phyloP scores from a whole-genome alignment of 108 stramenopile genomes.

The Bacterosira constricta region DNA sequence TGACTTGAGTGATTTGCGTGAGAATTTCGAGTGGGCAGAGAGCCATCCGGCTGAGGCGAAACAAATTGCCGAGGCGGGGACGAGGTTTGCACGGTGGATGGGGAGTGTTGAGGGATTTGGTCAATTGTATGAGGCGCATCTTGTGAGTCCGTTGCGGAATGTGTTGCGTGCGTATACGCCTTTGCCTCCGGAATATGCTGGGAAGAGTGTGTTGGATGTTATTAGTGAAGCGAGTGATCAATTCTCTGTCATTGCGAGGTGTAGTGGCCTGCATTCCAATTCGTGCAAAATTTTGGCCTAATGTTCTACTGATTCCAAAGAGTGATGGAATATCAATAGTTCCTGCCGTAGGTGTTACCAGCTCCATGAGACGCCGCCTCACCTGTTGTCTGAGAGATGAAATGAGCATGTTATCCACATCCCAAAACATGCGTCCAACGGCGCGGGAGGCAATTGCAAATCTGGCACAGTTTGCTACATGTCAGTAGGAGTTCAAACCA shows the following conservation, averaged over 20 bases:
- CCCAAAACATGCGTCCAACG: no score
- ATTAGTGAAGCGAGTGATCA: slow-evolving; percentile 17
- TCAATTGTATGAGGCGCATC: slow-evolving; percentile 7
- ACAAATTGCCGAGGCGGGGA: slow-evolving; percentile 13
- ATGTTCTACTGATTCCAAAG: no score
- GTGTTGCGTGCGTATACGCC: slow-evolving; percentile 19
- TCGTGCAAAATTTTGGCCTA: slow-evolving; percentile 10
- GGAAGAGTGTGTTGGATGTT: slow-evolving; percentile 31
- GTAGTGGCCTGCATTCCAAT: slow-evolving; percentile 14
- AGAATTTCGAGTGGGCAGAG: slow-evolving; percentile 37
- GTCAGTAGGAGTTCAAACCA: no score
- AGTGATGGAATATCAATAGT: background rate
- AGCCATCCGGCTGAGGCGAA: slow-evolving; percentile 5
- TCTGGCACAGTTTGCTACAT: no score
- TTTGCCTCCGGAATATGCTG: slow-evolving; percentile 1
- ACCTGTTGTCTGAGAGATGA: no score
- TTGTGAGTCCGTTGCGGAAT: slow-evolving; percentile 9
- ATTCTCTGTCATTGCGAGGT: slow-evolving; percentile 28
- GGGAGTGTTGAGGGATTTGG: slow-evolving; percentile 17
- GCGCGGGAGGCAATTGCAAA: no score
- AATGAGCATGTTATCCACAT: no score
- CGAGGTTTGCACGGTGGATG: slow-evolving; percentile 2
- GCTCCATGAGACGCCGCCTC: no score
- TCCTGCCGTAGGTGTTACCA: background rate
- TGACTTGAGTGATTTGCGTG: slow-evolving; percentile 33